A percentile compares a stretch with the other conserved stretches of the same genome.
These are phyloP conservation scores for Cardamine resedifolia DNA, from an alignment of 345 rosid genomes.

Conservation along the genomic window DNA sequence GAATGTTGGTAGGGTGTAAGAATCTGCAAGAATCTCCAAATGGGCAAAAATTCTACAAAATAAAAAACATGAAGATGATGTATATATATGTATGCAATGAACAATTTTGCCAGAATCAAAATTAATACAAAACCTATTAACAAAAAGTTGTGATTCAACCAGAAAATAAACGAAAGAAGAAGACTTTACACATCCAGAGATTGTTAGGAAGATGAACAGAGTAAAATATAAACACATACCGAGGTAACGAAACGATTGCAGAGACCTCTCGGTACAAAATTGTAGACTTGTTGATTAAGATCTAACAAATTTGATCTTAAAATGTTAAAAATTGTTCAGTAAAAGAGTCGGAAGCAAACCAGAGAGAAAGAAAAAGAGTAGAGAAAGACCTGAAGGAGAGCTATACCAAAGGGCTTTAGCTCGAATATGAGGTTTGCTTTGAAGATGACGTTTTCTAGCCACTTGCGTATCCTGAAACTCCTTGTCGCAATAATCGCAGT, in stretches of 20 bases:
- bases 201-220: constrained; percentile 8
- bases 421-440: constrained; percentile 75
- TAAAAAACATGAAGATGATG: neutral
- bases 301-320: constrained; percentile 23
- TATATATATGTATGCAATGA: neutral
- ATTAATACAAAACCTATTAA: neutral
- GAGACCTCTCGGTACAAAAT: constrained; percentile 42
- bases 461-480: constrained; percentile 78
- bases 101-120: neutral
- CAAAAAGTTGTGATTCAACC: neutral
- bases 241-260: constrained; percentile 71
- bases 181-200: constrained; percentile 1
- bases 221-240: neutral
- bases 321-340: neutral
- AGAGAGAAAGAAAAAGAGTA: constrained; percentile 7
- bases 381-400: constrained; percentile 37
- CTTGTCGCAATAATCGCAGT: constrained; percentile 93
- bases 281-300: constrained; percentile 29
- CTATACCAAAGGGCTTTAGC: constrained; percentile 79
- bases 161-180: constrained; percentile 3
- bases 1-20: constrained; percentile 51
- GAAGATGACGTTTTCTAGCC: constrained; percentile 86
- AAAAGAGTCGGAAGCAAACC: neutral
- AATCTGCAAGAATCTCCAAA: constrained; percentile 83
- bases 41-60: constrained; percentile 70